Conservation (phyloP, 2,329 filamentous ascomycete species). For the Aspergillus melleus region DNA sequence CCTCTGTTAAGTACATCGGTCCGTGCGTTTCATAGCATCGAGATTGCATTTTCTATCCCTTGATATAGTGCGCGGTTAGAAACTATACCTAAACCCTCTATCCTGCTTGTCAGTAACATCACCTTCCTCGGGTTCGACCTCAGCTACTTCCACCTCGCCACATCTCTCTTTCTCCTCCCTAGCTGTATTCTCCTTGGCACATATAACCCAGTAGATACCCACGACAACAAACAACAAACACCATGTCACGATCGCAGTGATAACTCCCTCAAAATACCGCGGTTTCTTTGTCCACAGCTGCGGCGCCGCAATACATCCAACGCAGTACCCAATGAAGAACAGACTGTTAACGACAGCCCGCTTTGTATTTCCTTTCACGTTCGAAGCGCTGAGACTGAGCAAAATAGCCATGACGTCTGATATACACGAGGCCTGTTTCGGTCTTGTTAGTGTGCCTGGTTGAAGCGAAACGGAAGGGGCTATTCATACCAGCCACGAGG, state of each 20-base stretch:
- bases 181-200: slow-evolving; percentile 35
- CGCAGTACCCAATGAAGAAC: slow-evolving; percentile 53
- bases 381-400: slow-evolving; percentile 48
- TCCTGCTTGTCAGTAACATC: too few relatives aligned
- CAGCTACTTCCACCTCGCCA: too few relatives aligned
- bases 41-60: too few relatives aligned
- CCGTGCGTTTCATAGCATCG: too few relatives aligned
- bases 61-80: too few relatives aligned
- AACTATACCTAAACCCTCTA: too few relatives aligned
- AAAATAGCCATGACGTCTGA: slow-evolving; percentile 43
- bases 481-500: slow-evolving; percentile 45
- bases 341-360: slow-evolving; percentile 46
- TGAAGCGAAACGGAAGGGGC: not conserved
- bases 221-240: slow-evolving; percentile 38
- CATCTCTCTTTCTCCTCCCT: too few relatives aligned
- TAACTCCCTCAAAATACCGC: slow-evolving; percentile 46
- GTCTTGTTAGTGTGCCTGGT: not conserved
- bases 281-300: slow-evolving; percentile 50
- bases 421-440: slow-evolving; percentile 42
- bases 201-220: slow-evolving; percentile 37
- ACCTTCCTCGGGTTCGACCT: too few relatives aligned
- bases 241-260: slow-evolving; percentile 48
- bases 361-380: slow-evolving; percentile 54
- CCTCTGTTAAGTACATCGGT: too few relatives aligned
- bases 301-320: slow-evolving; percentile 46